Evolutionary conservation across 192 early-diverging fungal species (phyloP), one percentile per base, ranked within the genome.

Genomic region (Coemansia sp.): DNA sequence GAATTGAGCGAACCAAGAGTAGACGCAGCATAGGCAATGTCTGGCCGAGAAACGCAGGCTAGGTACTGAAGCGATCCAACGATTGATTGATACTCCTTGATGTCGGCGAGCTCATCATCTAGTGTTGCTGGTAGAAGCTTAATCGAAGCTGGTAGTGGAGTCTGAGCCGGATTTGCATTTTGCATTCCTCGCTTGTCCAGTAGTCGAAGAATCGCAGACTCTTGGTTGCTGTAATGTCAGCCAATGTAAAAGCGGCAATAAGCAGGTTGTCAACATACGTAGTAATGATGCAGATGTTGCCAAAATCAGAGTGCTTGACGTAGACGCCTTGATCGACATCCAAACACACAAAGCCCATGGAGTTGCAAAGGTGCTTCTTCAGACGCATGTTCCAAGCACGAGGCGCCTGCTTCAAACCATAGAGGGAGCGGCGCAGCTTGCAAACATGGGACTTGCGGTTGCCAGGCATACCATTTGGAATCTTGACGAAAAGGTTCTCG

Each of bases 1-100:
- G 28, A 0, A 7, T 69, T 69, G 26, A 53, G 63, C 4, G 61
- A 42, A 21, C 46, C 68, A 13, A 69, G 47, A 17, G 49, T n/a
- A 30, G 61, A 69, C 2, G 68, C 61, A 9, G 61, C 61, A 40
- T 63, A 40, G 4, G 68, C 68, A 63, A 69, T 63, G 46, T 69
- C 62, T 4, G 30, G 37, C 1, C 50, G 28, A 16, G 47, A 42
- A 0, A 63, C 38, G 10, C 59, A 35, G 26, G 49, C 60, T 3
- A 69, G 49, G 14, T 63, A 44, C 61, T 63, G 68, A 11, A 69
- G 47, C 6, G 68, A 63, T 55, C 61, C 39, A 8, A 63, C 37
- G 10, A 63, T 49, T 4, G 49, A 32, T 28, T 63, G 59, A 14
- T 63, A 69, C 33, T 63, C 13, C 38, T 28, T 26, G 42, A 39